Percentiles rank a stretch among this genome's conserved stretches.
phyloP scores from a whole-genome alignment of 768 basidiomycete species.

The Amanita fuliginea region DNA sequence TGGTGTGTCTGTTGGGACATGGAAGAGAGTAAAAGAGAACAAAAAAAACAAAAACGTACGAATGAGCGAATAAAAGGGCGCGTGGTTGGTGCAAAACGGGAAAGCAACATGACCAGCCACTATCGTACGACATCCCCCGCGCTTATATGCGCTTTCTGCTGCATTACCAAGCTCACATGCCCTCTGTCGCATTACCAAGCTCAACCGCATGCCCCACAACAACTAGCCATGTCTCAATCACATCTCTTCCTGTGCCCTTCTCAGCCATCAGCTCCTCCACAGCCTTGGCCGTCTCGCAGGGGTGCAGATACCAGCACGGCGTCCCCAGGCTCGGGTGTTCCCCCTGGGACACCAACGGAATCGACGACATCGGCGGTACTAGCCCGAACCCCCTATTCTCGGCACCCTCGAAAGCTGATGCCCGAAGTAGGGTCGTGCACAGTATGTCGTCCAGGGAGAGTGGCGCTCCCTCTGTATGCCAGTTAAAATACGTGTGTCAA shows the following conservation, averaged over 20 bases:
- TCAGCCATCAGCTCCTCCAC: constrained; percentile 62
- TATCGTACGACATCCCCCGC: constrained; percentile 6
- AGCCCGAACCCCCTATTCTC: constrained; percentile 44
- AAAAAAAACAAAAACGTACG: constrained; percentile 23
- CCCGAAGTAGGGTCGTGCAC: constrained; percentile 48
- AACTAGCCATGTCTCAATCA: constrained; percentile 67
- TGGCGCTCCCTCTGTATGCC: constrained; percentile 48
- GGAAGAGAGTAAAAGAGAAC: constrained; percentile 1
- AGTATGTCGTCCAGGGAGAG: constrained; percentile 46
- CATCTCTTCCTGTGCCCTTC: constrained; percentile 14
- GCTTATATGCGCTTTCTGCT: background rate
- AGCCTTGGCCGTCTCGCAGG: constrained; percentile 62
- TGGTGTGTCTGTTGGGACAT: constrained; percentile 40
- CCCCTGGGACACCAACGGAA: constrained; percentile 76
- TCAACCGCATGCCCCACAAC: constrained; percentile 58
- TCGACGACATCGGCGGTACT: constrained; percentile 35
- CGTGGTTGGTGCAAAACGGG: constrained; percentile 30
- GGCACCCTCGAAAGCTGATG: constrained; percentile 28
- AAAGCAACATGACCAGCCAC: constrained; percentile 31
- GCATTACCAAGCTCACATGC: background rate
- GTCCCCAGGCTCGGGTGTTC: constrained; percentile 74
- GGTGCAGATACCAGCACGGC: constrained; percentile 82
- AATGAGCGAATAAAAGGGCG: constrained; percentile 37
- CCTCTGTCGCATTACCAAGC: background rate
- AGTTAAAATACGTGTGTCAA: constrained; percentile 7